phyloP scores from a whole-genome alignment of 768 basidiomycete species.

The Lentinula aciculospora region DNA sequence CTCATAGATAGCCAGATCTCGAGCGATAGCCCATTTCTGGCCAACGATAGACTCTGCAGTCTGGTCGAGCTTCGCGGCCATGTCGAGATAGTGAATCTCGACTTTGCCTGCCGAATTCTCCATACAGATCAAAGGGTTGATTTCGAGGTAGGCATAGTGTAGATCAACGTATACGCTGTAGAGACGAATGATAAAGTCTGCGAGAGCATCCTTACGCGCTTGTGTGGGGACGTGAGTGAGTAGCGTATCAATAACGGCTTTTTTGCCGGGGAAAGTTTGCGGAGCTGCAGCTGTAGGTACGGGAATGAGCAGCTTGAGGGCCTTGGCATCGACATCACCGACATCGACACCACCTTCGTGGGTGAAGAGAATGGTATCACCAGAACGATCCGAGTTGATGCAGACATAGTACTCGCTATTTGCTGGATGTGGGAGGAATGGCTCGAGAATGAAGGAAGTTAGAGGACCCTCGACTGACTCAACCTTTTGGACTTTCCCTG shows the following conservation, averaged over 20 bases:
- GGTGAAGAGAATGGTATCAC: conserved; percentile 96
- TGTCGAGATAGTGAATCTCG: conserved; percentile 93
- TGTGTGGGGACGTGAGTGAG: conserved; percentile 72
- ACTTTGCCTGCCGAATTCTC: conserved; percentile 42
- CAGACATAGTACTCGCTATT: conserved; percentile 98
- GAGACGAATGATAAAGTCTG: conserved; percentile 91
- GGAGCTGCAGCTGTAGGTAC: conserved; percentile 38
- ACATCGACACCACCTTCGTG: conserved; percentile 99
- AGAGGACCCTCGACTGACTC: conserved; percentile 92
- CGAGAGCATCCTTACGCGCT: conserved; percentile 83
- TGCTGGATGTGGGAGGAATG: conserved; percentile 94
- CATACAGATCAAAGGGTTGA: conserved; percentile 94
- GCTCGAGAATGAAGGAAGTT: conserved; percentile 97
- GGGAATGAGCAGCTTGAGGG: conserved; percentile 80
- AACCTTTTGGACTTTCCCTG: conserved; percentile 93
- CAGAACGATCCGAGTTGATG: conserved; percentile 92
- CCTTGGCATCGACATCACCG: conserved; percentile 97
- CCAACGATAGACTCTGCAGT: conserved; percentile 98
- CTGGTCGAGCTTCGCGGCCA: conserved; percentile 99
- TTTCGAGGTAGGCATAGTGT: conserved; percentile 99
- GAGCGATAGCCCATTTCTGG: conserved; percentile 97
- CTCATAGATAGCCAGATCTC: conserved; percentile 73
- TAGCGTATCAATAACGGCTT: conserved; percentile 67
- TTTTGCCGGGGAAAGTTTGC: conserved; percentile 77
- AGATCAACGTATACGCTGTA: conserved; percentile 98